Evolutionary conservation across 2,329 filamentous ascomycete genomes (phyloP).

Genomic region (Penicillium thymicola): DNA sequence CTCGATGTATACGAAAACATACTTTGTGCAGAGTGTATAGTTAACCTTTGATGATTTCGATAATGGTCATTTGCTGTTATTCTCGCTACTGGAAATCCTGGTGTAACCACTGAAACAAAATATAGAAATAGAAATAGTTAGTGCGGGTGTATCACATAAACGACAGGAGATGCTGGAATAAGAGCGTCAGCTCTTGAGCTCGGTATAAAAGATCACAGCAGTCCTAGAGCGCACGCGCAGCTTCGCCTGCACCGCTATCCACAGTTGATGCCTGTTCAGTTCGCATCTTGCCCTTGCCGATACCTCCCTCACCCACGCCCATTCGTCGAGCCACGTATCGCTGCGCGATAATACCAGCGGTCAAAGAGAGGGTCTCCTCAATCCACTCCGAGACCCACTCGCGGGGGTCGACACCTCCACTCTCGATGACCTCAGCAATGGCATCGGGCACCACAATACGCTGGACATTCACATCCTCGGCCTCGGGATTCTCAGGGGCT

Average conservation of each 20-base stretch:
- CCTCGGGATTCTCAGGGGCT: slow-evolving; percentile 38
- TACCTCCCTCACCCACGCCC: slow-evolving; percentile 84
- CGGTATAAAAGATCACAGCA: background rate
- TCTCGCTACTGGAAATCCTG: background rate
- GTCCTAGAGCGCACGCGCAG: slow-evolving; percentile 51
- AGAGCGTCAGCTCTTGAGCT: background rate
- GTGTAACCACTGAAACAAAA: background rate
- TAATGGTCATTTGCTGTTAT: background rate
- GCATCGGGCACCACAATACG: slow-evolving; percentile 64
- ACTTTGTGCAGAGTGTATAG: too few species aligned
- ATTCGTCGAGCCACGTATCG: slow-evolving; percentile 91
- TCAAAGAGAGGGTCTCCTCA: slow-evolving; percentile 76
- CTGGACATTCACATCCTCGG: slow-evolving; percentile 35
- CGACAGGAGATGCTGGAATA: background rate
- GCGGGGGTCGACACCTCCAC: slow-evolving; percentile 76
- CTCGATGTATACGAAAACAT: too few species aligned
- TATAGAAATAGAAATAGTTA: background rate
- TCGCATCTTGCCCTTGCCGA: slow-evolving; percentile 54
- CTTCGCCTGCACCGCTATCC: slow-evolving; percentile 59
- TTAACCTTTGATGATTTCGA: background rate
- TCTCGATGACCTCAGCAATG: slow-evolving; percentile 77
- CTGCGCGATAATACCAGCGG: slow-evolving; percentile 84
- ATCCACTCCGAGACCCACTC: slow-evolving; percentile 99
- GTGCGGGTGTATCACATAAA: slow-evolving; percentile 6
- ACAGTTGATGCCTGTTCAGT: slow-evolving; percentile 54